A percentile compares a stretch with the other conserved stretches of the same genome.
Conservation (phyloP, 768 basidiomycete genomes). For the Boletus vinaceobasis region DNA sequence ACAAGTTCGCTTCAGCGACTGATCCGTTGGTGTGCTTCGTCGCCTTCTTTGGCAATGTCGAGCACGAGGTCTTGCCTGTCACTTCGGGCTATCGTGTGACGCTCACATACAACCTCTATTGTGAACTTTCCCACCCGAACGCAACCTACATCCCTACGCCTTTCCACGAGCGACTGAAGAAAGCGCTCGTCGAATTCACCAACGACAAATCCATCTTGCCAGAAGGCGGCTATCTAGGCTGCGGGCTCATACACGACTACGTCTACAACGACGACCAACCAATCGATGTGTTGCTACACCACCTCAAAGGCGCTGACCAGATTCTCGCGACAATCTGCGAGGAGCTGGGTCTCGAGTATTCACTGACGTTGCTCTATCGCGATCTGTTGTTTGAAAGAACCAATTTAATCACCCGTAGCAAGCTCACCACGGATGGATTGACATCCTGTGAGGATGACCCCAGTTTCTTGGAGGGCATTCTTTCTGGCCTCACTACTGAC, state of each 20-base stretch:
- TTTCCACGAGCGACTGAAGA: background rate
- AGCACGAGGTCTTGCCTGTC: slow-evolving; percentile 43
- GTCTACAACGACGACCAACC: background rate
- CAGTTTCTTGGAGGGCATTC: background rate
- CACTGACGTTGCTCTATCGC: background rate
- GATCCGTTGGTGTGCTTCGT: slow-evolving; percentile 32
- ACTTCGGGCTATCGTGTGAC: slow-evolving; percentile 41
- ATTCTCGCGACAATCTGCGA: background rate
- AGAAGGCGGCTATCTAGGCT: slow-evolving; percentile 33
- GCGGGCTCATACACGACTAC: slow-evolving; percentile 35
- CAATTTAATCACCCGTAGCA: background rate
- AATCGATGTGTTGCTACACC: background rate
- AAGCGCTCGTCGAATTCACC: slow-evolving; percentile 14
- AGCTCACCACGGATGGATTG: background rate
- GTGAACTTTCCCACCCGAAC: background rate
- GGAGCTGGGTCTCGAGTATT: background rate
- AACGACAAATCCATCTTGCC: slow-evolving; percentile 27
- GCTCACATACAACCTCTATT: slow-evolving; percentile 39
- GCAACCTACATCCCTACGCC: background rate
- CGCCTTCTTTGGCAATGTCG: slow-evolving; percentile 42
- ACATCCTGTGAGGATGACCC: background rate
- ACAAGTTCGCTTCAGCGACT: background rate
- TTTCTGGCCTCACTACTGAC: background rate
- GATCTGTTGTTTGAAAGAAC: no score
- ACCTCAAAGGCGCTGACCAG: background rate